Evolutionary conservation across 208 protist species (phyloP).

Genomic region (Balamuthia mandrillaris): DNA sequence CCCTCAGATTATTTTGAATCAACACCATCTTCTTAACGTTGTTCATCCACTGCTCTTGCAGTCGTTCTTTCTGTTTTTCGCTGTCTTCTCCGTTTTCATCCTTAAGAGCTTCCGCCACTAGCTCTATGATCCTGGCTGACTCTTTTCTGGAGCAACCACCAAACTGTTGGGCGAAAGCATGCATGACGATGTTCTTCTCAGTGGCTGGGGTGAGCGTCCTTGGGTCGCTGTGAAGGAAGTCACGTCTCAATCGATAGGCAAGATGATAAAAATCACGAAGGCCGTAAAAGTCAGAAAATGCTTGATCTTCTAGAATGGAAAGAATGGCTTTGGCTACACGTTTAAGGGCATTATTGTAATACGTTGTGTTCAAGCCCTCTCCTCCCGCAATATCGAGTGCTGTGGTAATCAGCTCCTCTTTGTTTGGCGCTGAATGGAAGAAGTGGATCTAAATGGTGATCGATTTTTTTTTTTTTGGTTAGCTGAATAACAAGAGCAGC

Average conservation of each 20-base stretch:
- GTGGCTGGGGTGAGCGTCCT: not conserved
- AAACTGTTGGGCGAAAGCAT: conserved; percentile 40
- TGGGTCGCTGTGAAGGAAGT: not conserved
- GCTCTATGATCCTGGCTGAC: not conserved
- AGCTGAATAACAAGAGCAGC: not conserved
- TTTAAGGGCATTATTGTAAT: not conserved
- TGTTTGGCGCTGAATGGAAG: not conserved
- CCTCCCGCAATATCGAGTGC: too few species aligned
- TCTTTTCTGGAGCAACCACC: not conserved
- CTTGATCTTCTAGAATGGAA: not conserved
- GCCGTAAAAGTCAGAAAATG: conserved; percentile 57
- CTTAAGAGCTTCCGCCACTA: not conserved
- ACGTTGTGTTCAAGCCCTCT: not conserved
- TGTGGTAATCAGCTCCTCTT: not conserved
- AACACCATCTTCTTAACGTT: not conserved
- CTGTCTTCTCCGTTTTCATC: too few species aligned
- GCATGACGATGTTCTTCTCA: not conserved
- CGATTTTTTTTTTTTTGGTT: not conserved
- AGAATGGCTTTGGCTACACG: not conserved
- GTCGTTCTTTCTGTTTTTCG: too few species aligned
- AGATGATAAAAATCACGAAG: conserved; percentile 68
- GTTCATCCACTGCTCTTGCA: not conserved
- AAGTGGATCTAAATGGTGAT: not conserved
- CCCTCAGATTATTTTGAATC: not conserved
- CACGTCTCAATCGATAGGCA: not conserved